Evolutionary conservation across 2,329 filamentous ascomycete species (phyloP).

Genomic region (Pseudogymnoascus sp.): DNA sequence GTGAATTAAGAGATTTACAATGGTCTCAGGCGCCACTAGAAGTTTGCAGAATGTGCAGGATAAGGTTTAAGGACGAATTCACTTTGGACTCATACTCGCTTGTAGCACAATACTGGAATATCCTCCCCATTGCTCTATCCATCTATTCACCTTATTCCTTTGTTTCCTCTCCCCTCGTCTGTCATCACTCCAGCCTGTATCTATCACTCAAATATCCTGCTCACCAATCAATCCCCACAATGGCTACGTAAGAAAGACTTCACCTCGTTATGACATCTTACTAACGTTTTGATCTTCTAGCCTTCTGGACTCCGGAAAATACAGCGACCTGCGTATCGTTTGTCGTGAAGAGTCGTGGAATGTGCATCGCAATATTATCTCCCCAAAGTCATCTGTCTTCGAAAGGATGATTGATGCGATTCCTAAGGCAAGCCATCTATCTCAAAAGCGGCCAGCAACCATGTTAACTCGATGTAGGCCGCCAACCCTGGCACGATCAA

Average conservation of each 20-base stretch:
- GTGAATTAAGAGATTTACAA: no score
- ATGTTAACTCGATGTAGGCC: not conserved
- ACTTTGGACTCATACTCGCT: no score
- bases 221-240: not conserved
- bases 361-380: not conserved
- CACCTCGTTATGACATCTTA: not conserved
- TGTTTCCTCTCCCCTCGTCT: no score
- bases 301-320: not conserved
- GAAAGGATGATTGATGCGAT: not conserved
- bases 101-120: no score
- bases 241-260: not conserved
- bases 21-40: no score
- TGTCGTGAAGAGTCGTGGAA: not conserved
- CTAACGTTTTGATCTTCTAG: not conserved
- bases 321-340: not conserved
- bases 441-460: not conserved
- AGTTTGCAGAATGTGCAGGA: no score
- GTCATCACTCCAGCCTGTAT: no score
- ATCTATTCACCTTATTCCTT: no score
- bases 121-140: no score
- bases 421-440: not conserved
- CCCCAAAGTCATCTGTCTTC: not conserved
- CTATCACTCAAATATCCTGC: no score
- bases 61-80: no score
- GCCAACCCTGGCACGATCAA: not conserved